Base-by-base conservation (phyloP, 2,329 filamentous ascomycete genomes). In the Ophiocordyceps camponoti-floridani region DNA sequence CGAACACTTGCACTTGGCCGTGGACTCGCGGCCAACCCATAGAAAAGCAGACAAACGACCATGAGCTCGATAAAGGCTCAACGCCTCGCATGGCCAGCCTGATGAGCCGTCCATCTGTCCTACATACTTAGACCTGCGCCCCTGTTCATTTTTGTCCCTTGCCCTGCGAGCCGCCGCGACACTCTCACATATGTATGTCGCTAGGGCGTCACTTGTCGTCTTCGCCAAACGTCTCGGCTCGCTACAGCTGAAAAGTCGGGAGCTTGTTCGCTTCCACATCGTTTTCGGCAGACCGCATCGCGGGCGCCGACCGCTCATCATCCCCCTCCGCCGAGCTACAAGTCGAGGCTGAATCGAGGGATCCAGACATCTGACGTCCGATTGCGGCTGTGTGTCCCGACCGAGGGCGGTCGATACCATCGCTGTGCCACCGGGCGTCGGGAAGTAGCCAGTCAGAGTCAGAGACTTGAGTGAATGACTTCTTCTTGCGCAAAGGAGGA, bases 401-500 rank as follows among this genome's bases (percentile, higher is more conserved):
- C 70, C 38, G 59, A 67, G 2, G 74, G 74, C 4, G 58, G 58
- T 30, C 28, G 50, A 77, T 79, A 23, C 23, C 23, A 23, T 23
- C 23, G 23, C 23, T 23, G 23, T 23, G 23, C 23, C 23, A 5
- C 23, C 23, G 23, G 23, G 23, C 23, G 23, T 23, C 23, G 41
- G 69, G 64, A 50, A 72, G 74, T 26, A 79, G 62, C 74, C 75
- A 79, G 50, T 58, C 68, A 3, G 75, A 79, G 50, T 58, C 68
- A 3, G 75, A 78, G 9, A 79, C 72, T 14, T 69, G 66, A 10
- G 74, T 75, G 54, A 81, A 79, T 0, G 75, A 78, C 54, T 79
- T 80, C 65, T 79, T 80, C 64, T 79, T 79, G 47, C 76, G 65
- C 48, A 79, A 55, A 2, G 73, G 73, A 8, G 74, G 75, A n/a